These are phyloP conservation scores for Chernovozyma sophiae-reginae DNA, from an alignment of 1,139 yeast genomes.

Conservation along the genomic window DNA sequence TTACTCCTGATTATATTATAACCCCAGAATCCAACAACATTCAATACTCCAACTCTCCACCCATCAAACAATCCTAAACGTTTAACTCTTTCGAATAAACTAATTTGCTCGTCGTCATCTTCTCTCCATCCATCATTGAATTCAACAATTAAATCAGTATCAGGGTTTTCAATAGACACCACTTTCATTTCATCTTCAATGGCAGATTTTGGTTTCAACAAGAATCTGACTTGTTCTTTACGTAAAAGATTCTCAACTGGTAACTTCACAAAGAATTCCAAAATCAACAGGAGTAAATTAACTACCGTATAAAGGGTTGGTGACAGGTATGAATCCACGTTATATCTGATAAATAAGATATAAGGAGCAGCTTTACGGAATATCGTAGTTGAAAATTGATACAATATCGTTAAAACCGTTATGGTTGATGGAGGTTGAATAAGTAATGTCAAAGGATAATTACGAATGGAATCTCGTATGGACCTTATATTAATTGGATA, in stretches of 20 bases:
- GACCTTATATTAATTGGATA: conserved; percentile 24
- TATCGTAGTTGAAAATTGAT: conserved; percentile 58
- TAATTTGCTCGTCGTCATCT: conserved; percentile 8
- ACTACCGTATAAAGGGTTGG: conserved; percentile 53
- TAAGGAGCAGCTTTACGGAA: conserved; percentile 74
- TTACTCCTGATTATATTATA: conserved; percentile 58
- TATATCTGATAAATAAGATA: conserved; percentile 58
- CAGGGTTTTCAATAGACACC: conserved; percentile 36
- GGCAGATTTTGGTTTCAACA: conserved; percentile 37
- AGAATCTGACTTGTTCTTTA: conserved; percentile 73
- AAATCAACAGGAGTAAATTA: conserved; percentile 54
- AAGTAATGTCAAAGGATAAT: conserved; percentile 37
- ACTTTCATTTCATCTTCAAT: conserved; percentile 30
- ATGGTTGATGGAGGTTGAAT: conserved; percentile 52
- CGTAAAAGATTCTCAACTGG: conserved; percentile 86
- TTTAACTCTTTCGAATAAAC: conserved; percentile 14
- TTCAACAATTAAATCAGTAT: conserved; percentile 50
- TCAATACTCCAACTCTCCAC: conserved; percentile 83
- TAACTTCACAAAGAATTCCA: conserved; percentile 69
- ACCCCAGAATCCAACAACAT: conserved; percentile 83
- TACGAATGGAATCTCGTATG: conserved; percentile 34
- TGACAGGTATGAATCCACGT: conserved; percentile 64
- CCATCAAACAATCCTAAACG: conserved; percentile 67
- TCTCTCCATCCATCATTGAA: conserved; percentile 25
- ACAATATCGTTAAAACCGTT: conserved; percentile 54